These are phyloP conservation scores for Tolypocladium amazonense DNA, from an alignment of 2,329 filamentous ascomycete genomes.

Conservation along the genomic window DNA sequence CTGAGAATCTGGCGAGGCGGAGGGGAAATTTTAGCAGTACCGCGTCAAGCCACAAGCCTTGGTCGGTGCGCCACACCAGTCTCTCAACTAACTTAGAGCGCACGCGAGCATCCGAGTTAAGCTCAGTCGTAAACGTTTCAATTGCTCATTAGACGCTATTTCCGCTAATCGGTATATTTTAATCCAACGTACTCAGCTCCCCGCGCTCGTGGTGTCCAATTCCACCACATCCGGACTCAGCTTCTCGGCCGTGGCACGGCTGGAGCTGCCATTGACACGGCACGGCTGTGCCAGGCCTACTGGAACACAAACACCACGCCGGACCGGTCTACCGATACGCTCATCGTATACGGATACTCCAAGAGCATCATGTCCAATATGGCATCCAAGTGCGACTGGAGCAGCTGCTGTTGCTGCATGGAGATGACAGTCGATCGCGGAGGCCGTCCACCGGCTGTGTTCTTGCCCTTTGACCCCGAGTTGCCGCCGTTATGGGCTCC, in stretches of 20 bases:
- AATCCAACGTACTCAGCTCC: not conserved
- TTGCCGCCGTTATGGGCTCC: slow-evolving; percentile 1
- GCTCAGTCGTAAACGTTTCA: not conserved
- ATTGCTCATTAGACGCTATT: not conserved
- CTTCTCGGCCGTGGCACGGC: no score
- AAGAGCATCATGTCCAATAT: slow-evolving; percentile 82
- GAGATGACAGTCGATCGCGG: slow-evolving; percentile 77
- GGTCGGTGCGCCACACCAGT: not conserved
- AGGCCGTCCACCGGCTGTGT: slow-evolving; percentile 28
- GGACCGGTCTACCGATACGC: slow-evolving; percentile 77
- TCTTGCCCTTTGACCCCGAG: slow-evolving; percentile 15
- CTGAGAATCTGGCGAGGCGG: slow-evolving; percentile 19
- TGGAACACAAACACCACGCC: slow-evolving; percentile 81
- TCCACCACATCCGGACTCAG: not conserved
- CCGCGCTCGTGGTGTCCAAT: not conserved
- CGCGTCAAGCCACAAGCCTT: not conserved
- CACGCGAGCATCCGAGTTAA: not conserved
- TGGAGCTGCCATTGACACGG: not conserved
- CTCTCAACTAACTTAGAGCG: not conserved
- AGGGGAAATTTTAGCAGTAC: slow-evolving; percentile 18
- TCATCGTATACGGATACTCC: slow-evolving; percentile 86
- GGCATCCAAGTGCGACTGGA: slow-evolving; percentile 79
- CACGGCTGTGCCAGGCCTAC: slow-evolving; percentile 16
- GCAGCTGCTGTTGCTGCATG: slow-evolving; percentile 73
- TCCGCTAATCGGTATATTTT: not conserved